Base-by-base conservation (phyloP, 2,329 filamentous ascomycete genomes). In the Fusarium mangiferae region DNA sequence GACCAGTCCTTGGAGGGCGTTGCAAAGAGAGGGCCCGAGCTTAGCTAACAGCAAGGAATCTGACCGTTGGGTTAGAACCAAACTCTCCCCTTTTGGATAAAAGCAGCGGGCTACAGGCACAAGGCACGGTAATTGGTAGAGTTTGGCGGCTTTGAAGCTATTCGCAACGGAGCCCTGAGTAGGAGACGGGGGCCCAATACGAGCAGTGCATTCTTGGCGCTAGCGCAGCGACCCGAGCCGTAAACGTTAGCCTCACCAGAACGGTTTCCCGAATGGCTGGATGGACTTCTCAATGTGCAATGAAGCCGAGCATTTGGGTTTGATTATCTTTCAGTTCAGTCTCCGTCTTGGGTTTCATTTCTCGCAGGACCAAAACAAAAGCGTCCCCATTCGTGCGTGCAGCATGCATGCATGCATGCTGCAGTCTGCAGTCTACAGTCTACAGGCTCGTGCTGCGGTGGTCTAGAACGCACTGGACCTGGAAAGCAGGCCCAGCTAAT, bases 141-240 rank as follows among this genome's bases (percentile, higher is more conserved):
- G 56, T 59, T 49, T 38, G 24, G 36, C 12, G 33, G 36, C 44
- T 30, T 36, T 44, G 38, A 62, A 62, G 58, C 38, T 57, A 56
- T 57, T 56, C 58, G 13, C 28, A 42, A 24, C 20, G 22, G 30
- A 14, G 56, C 26, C 35, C 51, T 20, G 28, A 41, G 20, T 7
- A 54, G 51, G 35, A n/a, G 51, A n/a, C 7, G 20, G 6, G 14
- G 24, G 15, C 11, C 51, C 51, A 55, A 55, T 55, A 55, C 26
- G 24, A 55, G 24, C 15, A 41, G 35, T 18, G 51, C 15, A 30
- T 55, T 55, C 35, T n/a, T 41, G 20, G 35, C 59, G 45, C 68
- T 75, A 73, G 72, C 39, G 59, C 54, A 68, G 58, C 72, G 74
- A 71, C 49, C 71, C 68, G 74, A 73, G 66, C 74, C 72, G 70